These are phyloP conservation scores for Dactylellina drechsleri DNA, from an alignment of 2,329 filamentous ascomycete genomes.

Conservation along the genomic window DNA sequence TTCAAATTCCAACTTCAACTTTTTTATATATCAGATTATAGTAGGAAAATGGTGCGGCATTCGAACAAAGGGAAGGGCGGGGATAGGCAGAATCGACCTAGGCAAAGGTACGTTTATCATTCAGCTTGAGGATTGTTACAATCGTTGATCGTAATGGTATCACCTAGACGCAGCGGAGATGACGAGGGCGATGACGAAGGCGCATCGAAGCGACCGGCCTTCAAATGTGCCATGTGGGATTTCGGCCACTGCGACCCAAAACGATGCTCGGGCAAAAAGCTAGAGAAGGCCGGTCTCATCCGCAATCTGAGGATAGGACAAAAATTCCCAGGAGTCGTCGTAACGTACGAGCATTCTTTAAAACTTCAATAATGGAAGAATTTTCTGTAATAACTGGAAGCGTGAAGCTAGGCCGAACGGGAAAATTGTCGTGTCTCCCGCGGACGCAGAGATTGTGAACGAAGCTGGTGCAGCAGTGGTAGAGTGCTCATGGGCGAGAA, in stretches of 20 bases:
- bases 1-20: background rate
- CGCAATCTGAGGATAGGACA: conserved; percentile 90
- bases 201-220: conserved; percentile 65
- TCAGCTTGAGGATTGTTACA: conserved; percentile 5
- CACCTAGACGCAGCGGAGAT: conserved; percentile 22
- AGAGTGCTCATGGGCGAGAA: conserved; percentile 95
- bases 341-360: conserved; percentile 69
- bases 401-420: conserved; percentile 74
- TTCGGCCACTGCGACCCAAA: conserved; percentile 97
- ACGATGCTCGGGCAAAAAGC: conserved; percentile 91
- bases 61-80: conserved; percentile 45
- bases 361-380: background rate
- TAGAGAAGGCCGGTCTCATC: conserved; percentile 93
- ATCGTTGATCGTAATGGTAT: background rate
- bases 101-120: conserved; percentile 26
- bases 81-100: conserved; percentile 20
- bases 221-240: conserved; percentile 98
- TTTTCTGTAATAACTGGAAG: conserved; percentile 18
- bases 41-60: conserved; percentile 40
- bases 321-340: conserved; percentile 88
- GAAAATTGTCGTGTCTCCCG: conserved; percentile 82
- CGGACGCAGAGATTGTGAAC: conserved; percentile 82
- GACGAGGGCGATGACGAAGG: conserved; percentile 58
- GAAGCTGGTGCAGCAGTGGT: conserved; percentile 94
- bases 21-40: too few relatives aligned